Percentiles rank a stretch among this genome's conserved stretches.
These are phyloP conservation scores for Diaporthe sp. DNA, from an alignment of 2,329 filamentous ascomycete species.

Conservation along the genomic window DNA sequence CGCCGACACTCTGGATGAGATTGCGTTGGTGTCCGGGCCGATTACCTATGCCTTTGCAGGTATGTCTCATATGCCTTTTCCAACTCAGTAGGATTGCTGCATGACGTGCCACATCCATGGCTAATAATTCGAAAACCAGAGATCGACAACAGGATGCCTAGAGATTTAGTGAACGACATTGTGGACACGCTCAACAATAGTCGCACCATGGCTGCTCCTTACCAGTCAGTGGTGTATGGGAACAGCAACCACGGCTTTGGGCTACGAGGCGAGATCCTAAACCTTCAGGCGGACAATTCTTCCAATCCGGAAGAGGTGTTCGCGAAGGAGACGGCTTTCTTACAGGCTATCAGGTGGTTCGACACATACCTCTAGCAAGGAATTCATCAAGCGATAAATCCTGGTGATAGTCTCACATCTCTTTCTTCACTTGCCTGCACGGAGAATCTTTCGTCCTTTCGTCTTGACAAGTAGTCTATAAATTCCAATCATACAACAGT, in stretches of 20 bases:
- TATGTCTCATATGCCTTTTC: background rate
- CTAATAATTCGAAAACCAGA: conserved; percentile 58
- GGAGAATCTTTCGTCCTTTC: too few species aligned
- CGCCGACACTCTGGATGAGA: background rate
- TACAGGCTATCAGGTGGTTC: conserved; percentile 83
- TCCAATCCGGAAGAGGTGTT: conserved; percentile 67
- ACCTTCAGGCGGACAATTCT: conserved; percentile 2
- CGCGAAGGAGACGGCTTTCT: conserved; percentile 83
- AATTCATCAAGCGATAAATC: background rate
- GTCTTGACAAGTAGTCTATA: too few species aligned
- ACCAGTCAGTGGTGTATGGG: conserved; percentile 78
- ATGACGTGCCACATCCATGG: conserved; percentile 52
- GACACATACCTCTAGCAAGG: conserved; percentile 55
- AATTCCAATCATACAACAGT: too few species aligned
- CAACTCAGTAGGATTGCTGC: conserved; percentile 56
- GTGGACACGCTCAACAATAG: conserved; percentile 69
- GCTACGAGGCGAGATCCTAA: conserved; percentile 70
- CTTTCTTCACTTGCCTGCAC: too few species aligned
- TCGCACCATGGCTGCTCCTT: conserved; percentile 59
- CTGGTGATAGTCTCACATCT: background rate
- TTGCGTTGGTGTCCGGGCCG: background rate
- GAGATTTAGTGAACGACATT: conserved; percentile 65
- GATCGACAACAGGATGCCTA: conserved; percentile 71
- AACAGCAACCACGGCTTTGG: conserved; percentile 81
- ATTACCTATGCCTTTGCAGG: conserved; percentile 4